These are phyloP conservation scores for Syzygium malaccense DNA, from an alignment of 441 rosid species.

Conservation along the genomic window DNA sequence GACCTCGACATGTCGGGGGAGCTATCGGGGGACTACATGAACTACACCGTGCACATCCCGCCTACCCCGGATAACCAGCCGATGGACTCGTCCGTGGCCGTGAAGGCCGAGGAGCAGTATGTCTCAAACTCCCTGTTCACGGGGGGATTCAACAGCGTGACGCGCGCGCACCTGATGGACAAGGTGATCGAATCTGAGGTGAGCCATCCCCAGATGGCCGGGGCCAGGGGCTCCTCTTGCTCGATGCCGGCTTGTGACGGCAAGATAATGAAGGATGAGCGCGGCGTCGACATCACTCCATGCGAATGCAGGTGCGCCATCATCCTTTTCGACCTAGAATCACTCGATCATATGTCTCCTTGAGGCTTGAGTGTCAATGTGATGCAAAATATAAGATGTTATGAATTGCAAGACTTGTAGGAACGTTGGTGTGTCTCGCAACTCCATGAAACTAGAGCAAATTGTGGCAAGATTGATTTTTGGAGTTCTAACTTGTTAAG, in stretches of 20 bases:
- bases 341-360: not conserved
- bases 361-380: not conserved
- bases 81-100: slow-evolving; percentile 59
- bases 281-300: slow-evolving; percentile 67
- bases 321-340: not conserved
- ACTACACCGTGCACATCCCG: slow-evolving; percentile 88
- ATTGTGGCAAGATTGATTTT: not conserved
- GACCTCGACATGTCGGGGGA: slow-evolving; percentile 83
- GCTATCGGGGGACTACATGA: slow-evolving; percentile 66
- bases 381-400: not conserved
- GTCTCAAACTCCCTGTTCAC: slow-evolving; percentile 83
- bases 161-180: slow-evolving; percentile 92
- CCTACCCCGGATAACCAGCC: slow-evolving; percentile 95
- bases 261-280: slow-evolving; percentile 78
- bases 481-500: not conserved
- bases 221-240: slow-evolving; percentile 75
- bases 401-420: not conserved
- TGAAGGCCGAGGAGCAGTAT: slow-evolving; percentile 83
- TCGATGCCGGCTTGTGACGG: slow-evolving; percentile 85
- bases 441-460: not conserved
- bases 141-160: slow-evolving; percentile 86
- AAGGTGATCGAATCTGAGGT: slow-evolving; percentile 89
- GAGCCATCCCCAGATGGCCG: slow-evolving; percentile 86
- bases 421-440: too few relatives aligned
- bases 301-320: slow-evolving; percentile 64